A percentile compares a stretch with the other conserved stretches of the same genome.
Evolutionary conservation across 139 green algal genomes (phyloP).

Genomic region (Yamagishiella unicocca): DNA sequence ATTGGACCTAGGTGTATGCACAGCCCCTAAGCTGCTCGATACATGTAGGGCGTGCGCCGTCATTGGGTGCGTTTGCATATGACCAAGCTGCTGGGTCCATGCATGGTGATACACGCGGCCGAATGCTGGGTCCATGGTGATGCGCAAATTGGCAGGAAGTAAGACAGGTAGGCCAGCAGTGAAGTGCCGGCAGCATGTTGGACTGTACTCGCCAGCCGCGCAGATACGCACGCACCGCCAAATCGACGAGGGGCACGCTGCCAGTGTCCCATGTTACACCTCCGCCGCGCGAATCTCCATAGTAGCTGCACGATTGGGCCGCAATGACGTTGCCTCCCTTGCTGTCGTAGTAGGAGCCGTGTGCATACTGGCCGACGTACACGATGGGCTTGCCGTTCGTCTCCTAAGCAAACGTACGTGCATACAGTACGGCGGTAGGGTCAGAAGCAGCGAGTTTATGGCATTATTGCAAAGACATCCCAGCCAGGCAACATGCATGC

Average conservation of each 20-base stretch:
- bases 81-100: no score
- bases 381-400: not conserved
- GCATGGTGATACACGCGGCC: no score
- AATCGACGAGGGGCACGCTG: not conserved
- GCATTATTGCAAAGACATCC: not conserved
- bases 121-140: no score
- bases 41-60: no score
- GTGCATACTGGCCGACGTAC: not conserved
- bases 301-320: not conserved
- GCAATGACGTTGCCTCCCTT: not conserved
- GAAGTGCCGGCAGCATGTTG: not conserved
- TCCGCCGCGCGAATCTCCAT: not conserved
- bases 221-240: not conserved
- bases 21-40: no score
- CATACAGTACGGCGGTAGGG: not conserved
- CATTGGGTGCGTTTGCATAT: no score
- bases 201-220: not conserved
- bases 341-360: not conserved
- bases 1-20: not conserved
- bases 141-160: not conserved
- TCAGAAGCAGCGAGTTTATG: not conserved
- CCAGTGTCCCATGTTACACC: not conserved
- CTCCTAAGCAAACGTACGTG: not conserved
- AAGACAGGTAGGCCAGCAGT: not conserved
- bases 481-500: no score